A percentile compares a stretch with the other conserved stretches of the same genome.
Conservation (phyloP, 768 basidiomycete genomes). For the Boletus huronensis region DNA sequence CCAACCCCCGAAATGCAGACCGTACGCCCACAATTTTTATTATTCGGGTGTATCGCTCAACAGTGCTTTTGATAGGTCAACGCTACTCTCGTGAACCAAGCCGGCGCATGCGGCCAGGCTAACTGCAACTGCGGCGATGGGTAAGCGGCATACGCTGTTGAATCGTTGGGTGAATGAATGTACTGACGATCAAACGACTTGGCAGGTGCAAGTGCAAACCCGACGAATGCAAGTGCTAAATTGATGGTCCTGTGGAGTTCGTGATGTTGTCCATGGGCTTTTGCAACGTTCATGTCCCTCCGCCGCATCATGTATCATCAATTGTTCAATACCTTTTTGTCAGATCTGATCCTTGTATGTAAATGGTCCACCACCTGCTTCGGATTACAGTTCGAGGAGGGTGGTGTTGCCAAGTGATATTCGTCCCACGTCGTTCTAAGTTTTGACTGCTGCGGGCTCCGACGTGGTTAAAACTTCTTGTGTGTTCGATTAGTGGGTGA, state of each 20-base stretch:
- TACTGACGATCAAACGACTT: background rate
- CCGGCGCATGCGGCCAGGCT: conserved; percentile 1
- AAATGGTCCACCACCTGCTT: background rate
- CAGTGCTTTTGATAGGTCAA: conserved; percentile 1
- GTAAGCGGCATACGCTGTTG: background rate
- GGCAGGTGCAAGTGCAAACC: conserved; percentile 17
- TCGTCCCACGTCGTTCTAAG: background rate
- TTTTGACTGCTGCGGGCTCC: background rate
- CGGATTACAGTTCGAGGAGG: background rate
- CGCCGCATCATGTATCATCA: background rate
- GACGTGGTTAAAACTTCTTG: background rate
- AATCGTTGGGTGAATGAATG: background rate
- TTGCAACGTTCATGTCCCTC: background rate
- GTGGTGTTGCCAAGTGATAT: background rate
- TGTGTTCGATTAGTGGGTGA: background rate
- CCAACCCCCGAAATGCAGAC: conserved; percentile 11
- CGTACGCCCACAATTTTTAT: conserved; percentile 1
- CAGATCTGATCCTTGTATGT: background rate
- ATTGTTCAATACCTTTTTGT: background rate
- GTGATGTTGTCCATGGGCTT: background rate
- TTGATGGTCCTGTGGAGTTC: background rate
- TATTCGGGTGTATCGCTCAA: background rate
- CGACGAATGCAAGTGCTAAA: conserved; percentile 13
- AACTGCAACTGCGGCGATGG: conserved; percentile 9
- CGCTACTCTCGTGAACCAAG: conserved; percentile 16